These are phyloP conservation scores for Lycium barbarum DNA, from an alignment of 257 asterid species.

Conservation along the genomic window DNA sequence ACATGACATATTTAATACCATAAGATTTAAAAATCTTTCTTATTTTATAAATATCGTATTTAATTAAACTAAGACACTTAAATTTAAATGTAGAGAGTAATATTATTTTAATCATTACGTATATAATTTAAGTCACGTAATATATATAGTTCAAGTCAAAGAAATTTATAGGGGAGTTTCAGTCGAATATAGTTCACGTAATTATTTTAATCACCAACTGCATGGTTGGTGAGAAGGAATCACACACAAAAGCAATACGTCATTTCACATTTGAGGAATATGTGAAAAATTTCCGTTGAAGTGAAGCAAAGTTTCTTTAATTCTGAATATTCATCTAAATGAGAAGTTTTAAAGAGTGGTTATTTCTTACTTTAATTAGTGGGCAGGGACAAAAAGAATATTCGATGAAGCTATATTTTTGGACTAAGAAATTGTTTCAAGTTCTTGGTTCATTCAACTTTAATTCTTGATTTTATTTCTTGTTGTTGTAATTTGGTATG, in stretches of 20 bases:
- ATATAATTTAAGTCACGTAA: no score
- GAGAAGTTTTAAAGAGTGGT: neutral
- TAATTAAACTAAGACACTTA: no score
- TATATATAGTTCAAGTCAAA: neutral
- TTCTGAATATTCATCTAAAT: neutral
- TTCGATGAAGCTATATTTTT: neutral
- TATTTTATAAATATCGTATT: no score
- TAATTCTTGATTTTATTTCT: neutral
- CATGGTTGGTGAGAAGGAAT: neutral
- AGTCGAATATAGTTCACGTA: no score
- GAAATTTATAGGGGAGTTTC: neutral
- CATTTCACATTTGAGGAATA: neutral
- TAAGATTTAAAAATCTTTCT: no score
- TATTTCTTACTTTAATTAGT: conserved; percentile 12
- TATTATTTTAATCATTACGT: no score
- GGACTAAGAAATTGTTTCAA: no score
- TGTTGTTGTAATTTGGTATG: no score
- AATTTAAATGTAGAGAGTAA: no score
- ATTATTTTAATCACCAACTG: no score
- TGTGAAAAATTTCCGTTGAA: neutral
- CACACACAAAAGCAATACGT: neutral
- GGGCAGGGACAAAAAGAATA: neutral
- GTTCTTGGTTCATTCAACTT: neutral
- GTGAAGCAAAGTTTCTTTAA: neutral
- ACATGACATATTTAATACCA: no score